Evolutionary conservation across 176 grass and related monocot genomes (phyloP), one percentile per base, ranked within the genome.

Genomic region (Hsuehochloa calcarea): DNA sequence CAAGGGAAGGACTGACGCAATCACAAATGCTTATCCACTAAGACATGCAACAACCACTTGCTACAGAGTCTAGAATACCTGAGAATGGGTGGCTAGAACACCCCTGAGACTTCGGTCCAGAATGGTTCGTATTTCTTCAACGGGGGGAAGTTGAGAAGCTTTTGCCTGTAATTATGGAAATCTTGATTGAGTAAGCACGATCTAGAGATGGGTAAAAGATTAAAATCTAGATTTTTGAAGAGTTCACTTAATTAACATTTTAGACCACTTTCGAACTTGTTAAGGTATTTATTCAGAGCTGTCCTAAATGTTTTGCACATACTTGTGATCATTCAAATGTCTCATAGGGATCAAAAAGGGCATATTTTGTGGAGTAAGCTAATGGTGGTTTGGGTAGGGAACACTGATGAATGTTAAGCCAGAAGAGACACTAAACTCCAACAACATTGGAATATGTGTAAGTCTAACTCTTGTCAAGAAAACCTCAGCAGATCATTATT

Each of bases 1-100:
- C 16, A 49, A 26, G 40, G 13, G 73, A 87, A 71, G 40, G 15
- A 72, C 41, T 35, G 41, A 38, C 6, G 8, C 22, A 35, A 50
- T 27, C 6, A 11, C 22, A 35, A 41, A 78, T 59, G 1, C 38
- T 17, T 74, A 3, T 22, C 9, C 17, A 75, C 8, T 82, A 82
- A 80, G 19, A 37, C 23, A 78, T 47, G 25, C 29, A 72, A 84
- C 19, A 56, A 34, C 54, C 10, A 58, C 15, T 38, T 52, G 8
- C 54, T 59, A 22, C 22, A 66, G 14, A 72, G 52, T 66, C 38
- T 70, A 85, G 39, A 55, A 64, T 80, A 97, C 95, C 89, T 92
- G 87, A 67, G 96, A 95, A 86, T 93, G 90, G 61, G 93, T 95
- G 20, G 93, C 87, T 35, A 98, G 96, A 78, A 98, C 77, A 56